A percentile compares a stretch with the other conserved stretches of the same genome.
Conservation (phyloP, 805 yeast genomes). For the Candida namnaoensis region DNA sequence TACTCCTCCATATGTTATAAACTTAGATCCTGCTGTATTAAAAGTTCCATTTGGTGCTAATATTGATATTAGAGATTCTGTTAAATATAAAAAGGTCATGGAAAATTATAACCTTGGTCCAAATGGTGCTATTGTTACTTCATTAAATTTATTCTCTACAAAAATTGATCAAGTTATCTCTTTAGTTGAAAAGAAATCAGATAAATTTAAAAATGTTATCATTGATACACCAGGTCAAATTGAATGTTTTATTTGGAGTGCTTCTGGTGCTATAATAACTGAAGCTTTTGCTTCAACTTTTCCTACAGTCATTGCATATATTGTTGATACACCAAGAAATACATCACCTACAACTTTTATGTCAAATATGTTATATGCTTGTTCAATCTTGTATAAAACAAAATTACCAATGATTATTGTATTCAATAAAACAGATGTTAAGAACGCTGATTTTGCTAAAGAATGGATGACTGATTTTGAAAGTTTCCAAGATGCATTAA, state of each 20-base stretch:
- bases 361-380: slow-evolving; percentile 97
- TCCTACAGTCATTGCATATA: slow-evolving; percentile 93
- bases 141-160: slow-evolving; percentile 84
- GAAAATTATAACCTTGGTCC: slow-evolving; percentile 94
- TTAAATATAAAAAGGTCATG: slow-evolving; percentile 94
- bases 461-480: slow-evolving; percentile 99
- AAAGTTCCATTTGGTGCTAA: slow-evolving; percentile 92
- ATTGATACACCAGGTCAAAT: slow-evolving; percentile 99
- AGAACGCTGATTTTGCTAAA: slow-evolving; percentile 77
- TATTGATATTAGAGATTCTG: slow-evolving; percentile 93
- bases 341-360: slow-evolving; percentile 94
- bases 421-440: slow-evolving; percentile 89
- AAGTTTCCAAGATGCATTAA: slow-evolving; percentile 73
- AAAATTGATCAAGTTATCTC: slow-evolving; percentile 92
- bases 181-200: slow-evolving; percentile 68
- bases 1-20: slow-evolving; percentile 82
- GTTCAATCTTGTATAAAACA: slow-evolving; percentile 92
- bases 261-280: slow-evolving; percentile 92
- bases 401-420: slow-evolving; percentile 95
- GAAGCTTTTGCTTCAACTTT: slow-evolving; percentile 94
- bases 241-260: slow-evolving; percentile 98
- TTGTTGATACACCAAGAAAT: slow-evolving; percentile 94
- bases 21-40: slow-evolving; percentile 93
- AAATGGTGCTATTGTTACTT: slow-evolving; percentile 96
- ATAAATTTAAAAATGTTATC: slow-evolving; percentile 56